Evolutionary conservation across 371 early-diverging fungal genomes (phyloP).

Genomic region (Mortierella sp.): DNA sequence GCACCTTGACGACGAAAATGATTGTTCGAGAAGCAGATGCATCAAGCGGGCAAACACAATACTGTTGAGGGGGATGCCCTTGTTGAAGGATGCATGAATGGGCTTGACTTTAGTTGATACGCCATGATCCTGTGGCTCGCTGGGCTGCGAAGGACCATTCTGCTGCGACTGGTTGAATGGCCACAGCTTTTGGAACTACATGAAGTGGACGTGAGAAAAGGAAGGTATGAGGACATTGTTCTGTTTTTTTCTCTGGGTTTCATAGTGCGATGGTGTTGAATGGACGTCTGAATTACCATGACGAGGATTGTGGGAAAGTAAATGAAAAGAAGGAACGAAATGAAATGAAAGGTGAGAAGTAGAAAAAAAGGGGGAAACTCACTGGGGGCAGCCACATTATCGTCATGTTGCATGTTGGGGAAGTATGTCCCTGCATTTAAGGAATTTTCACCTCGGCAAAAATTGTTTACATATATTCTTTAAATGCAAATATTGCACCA

Average conservation of each 20-base stretch:
- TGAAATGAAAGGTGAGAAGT: neutral
- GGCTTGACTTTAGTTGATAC: slow-evolving; percentile 47
- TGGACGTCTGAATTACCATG: slow-evolving; percentile 9
- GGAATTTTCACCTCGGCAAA: too few relatives aligned
- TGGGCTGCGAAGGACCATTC: slow-evolving; percentile 11
- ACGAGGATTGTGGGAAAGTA: neutral
- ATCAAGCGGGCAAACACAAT: too few relatives aligned
- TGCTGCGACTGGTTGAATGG: slow-evolving; percentile 34
- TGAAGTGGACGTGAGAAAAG: neutral
- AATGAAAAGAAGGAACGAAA: neutral
- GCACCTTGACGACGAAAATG: too few relatives aligned
- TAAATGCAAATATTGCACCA: too few relatives aligned
- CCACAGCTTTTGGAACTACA: slow-evolving; percentile 53
- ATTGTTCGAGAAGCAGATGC: neutral
- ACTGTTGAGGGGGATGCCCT: slow-evolving; percentile 52
- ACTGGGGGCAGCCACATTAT: too few relatives aligned
- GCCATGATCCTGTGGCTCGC: slow-evolving; percentile 40
- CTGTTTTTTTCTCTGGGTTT: too few relatives aligned
- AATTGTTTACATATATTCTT: too few relatives aligned
- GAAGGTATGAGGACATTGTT: neutral
- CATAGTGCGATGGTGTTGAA: too few relatives aligned
- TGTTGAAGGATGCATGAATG: slow-evolving; percentile 50
- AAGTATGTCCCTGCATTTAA: too few relatives aligned
- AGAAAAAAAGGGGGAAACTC: too few relatives aligned
- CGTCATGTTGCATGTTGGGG: too few relatives aligned